phyloP scores from a whole-genome alignment of 805 yeast species.

The Metahyphopichia silvanorum region DNA sequence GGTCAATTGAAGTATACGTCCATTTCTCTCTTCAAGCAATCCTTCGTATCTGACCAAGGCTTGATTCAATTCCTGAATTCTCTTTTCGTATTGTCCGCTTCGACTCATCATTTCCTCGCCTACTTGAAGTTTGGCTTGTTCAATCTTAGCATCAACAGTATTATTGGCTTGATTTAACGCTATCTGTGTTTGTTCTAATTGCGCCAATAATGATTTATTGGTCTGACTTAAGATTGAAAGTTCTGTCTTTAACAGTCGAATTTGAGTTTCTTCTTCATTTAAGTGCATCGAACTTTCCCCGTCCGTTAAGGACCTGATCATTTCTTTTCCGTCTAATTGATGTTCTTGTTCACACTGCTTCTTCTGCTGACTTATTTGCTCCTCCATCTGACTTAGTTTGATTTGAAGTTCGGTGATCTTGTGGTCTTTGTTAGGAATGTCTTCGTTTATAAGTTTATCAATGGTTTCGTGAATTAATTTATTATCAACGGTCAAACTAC shows the following conservation, averaged over 20 bases:
- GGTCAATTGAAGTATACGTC: constrained; percentile 30
- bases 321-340: background rate
- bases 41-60: constrained; percentile 30
- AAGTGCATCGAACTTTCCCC: constrained; percentile 4
- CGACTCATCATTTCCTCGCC: constrained; percentile 20
- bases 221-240: constrained; percentile 15
- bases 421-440: constrained; percentile 19
- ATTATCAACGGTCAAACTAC: constrained; percentile 7
- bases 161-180: no score
- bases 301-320: constrained; percentile 3
- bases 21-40: constrained; percentile 34
- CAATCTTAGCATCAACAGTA: constrained; percentile 19
- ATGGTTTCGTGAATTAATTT: constrained; percentile 5
- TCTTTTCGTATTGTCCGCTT: constrained; percentile 28
- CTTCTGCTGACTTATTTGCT: constrained; percentile 2
- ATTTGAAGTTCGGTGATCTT: constrained; percentile 16
- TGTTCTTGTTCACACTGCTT: background rate
- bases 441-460: constrained; percentile 9
- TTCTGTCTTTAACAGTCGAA: constrained; percentile 14
- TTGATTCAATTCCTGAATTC: constrained; percentile 29
- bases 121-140: constrained; percentile 21
- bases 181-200: constrained; percentile 10
- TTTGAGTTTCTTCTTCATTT: constrained; percentile 5
- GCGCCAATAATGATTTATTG: constrained; percentile 16
- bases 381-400: constrained; percentile 10